Percentiles rank a stretch among this genome's conserved stretches.
Evolutionary conservation across 371 early-diverging fungal species (phyloP).

Genomic region (Polyrhizophydium stewartii): DNA sequence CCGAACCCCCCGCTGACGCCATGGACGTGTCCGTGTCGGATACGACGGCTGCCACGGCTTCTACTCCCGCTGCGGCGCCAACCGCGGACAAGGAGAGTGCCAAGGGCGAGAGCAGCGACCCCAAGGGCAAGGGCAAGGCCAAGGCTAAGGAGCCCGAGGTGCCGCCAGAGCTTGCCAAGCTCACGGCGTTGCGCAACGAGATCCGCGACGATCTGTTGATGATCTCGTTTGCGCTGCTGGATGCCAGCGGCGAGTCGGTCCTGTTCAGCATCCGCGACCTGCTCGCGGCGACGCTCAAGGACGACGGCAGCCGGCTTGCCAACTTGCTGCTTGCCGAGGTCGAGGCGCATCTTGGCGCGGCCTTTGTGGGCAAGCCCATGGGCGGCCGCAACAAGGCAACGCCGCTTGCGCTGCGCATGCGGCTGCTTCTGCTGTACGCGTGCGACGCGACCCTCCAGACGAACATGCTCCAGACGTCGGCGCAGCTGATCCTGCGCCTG

Average conservation of each 20-base stretch:
- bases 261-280: slow-evolving; percentile 64
- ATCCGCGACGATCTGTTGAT: slow-evolving; percentile 48
- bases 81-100: slow-evolving; percentile 18
- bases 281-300: slow-evolving; percentile 39
- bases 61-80: no score
- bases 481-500: slow-evolving; percentile 36
- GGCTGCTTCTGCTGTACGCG: slow-evolving; percentile 62
- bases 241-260: slow-evolving; percentile 60
- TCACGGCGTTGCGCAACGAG: slow-evolving; percentile 49
- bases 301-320: slow-evolving; percentile 45
- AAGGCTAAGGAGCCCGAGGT: slow-evolving; percentile 13
- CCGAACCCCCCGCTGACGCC: not conserved
- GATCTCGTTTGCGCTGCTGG: slow-evolving; percentile 55
- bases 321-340: slow-evolving; percentile 43
- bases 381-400: slow-evolving; percentile 8
- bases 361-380: not conserved
- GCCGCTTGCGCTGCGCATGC: slow-evolving; percentile 47
- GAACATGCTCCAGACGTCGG: slow-evolving; percentile 36
- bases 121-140: slow-evolving; percentile 11
- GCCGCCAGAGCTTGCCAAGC: slow-evolving; percentile 18
- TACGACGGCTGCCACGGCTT: not conserved
- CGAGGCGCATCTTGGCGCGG: slow-evolving; percentile 17
- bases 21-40: slow-evolving; percentile 11
- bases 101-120: no score
- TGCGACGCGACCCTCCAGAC: slow-evolving; percentile 53